phyloP scores from a whole-genome alignment of 306 rosid genomes.

The Rosa chinensis region DNA sequence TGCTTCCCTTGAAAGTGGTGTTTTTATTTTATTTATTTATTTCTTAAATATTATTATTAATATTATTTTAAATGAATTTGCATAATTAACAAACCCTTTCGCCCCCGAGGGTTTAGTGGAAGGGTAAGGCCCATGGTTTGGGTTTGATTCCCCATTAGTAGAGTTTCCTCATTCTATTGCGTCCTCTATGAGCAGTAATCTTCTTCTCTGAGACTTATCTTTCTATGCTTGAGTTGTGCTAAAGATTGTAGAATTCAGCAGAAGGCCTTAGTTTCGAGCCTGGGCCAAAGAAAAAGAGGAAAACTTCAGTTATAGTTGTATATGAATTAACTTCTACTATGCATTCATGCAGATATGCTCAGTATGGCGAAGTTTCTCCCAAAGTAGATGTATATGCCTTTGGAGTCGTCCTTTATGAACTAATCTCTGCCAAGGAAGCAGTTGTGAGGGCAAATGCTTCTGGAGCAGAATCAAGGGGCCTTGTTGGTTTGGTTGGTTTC shows the following conservation, averaged over 20 bases:
- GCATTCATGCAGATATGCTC: constrained; percentile 68
- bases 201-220: background rate
- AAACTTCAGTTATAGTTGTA: background rate
- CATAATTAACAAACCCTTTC: background rate
- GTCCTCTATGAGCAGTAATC: background rate
- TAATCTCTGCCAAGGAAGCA: constrained; percentile 90
- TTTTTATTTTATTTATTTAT: background rate
- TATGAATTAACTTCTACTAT: constrained; percentile 17
- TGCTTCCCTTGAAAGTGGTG: background rate
- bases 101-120: background rate
- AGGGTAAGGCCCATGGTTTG: background rate
- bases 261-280: background rate
- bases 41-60: too few species aligned
- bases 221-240: background rate
- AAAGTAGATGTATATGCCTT: constrained; percentile 86
- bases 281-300: background rate
- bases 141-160: background rate
- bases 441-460: constrained; percentile 42
- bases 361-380: constrained; percentile 78
- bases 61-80: background rate
- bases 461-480: constrained; percentile 64
- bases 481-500: constrained; percentile 61
- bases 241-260: background rate
- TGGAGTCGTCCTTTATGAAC: constrained; percentile 88
- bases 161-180: background rate